These are phyloP conservation scores for Diaporthe ampelina DNA, from an alignment of 2,329 filamentous ascomycete species.

Conservation along the genomic window DNA sequence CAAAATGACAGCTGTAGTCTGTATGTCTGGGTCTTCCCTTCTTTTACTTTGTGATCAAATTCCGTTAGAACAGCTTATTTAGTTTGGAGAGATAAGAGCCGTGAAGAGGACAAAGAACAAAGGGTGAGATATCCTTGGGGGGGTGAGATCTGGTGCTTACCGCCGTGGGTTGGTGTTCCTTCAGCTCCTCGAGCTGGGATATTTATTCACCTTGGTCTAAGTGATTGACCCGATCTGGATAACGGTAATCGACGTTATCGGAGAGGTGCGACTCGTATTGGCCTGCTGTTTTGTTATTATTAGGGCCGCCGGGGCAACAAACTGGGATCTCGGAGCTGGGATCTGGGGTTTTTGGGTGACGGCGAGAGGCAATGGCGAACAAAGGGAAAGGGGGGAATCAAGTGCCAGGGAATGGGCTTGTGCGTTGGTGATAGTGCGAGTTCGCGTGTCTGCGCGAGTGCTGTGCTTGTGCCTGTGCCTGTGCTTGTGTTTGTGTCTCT, in stretches of 20 bases:
- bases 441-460: not conserved
- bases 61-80: not conserved
- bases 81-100: slow-evolving; percentile 28
- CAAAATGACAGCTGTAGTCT: slow-evolving; percentile 12
- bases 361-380: slow-evolving; percentile 16
- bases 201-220: slow-evolving; percentile 20
- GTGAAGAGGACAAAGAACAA: slow-evolving; percentile 13
- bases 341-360: slow-evolving; percentile 1
- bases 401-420: slow-evolving; percentile 18
- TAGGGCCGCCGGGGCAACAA: slow-evolving; percentile 23
- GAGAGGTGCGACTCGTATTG: slow-evolving; percentile 24
- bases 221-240: not conserved
- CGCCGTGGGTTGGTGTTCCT: slow-evolving; percentile 5
- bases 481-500: not conserved
- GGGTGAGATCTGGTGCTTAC: slow-evolving; percentile 21
- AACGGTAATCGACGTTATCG: slow-evolving; percentile 23
- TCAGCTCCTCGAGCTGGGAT: slow-evolving; percentile 32
- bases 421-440: slow-evolving; percentile 3
- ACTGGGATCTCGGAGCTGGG: slow-evolving; percentile 18
- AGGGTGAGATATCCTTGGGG: not conserved
- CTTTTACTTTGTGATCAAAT: slow-evolving; percentile 24
- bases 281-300: slow-evolving; percentile 33
- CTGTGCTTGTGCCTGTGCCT: slow-evolving; percentile 11
- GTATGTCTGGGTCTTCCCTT: not conserved
- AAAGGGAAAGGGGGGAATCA: not conserved